Conservation (phyloP, 345 rosid species). For the Cochlearia excelsa region DNA sequence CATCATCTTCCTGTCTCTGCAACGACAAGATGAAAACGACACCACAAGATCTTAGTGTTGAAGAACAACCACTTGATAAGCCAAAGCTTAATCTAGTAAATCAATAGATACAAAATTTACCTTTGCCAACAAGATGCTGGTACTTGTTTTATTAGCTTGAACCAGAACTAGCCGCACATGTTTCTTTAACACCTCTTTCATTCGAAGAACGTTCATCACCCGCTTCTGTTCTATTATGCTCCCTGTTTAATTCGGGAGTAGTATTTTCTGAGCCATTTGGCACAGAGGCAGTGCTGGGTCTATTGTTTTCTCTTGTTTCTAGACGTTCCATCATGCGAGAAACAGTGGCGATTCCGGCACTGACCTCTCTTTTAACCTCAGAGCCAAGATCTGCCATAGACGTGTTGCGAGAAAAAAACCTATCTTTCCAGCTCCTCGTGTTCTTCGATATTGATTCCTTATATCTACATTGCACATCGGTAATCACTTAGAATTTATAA, state of each 20-base stretch:
- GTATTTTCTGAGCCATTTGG: slow-evolving; percentile 44
- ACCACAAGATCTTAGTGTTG: slow-evolving; percentile 15
- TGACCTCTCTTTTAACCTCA: slow-evolving; percentile 82
- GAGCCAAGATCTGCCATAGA: slow-evolving; percentile 68
- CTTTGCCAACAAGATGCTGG: slow-evolving; percentile 31
- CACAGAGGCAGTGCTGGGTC: slow-evolving; percentile 42
- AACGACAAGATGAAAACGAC: slow-evolving; percentile 6
- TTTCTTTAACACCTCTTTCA: slow-evolving; percentile 38
- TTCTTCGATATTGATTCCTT: slow-evolving; percentile 92
- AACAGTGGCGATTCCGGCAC: slow-evolving; percentile 80
- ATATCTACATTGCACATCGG: slow-evolving; percentile 46
- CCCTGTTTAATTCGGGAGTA: slow-evolving; percentile 43
- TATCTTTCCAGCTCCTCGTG: slow-evolving; percentile 92
- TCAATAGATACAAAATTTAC: slow-evolving; percentile 20
- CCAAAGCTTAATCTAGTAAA: slow-evolving; percentile 4
- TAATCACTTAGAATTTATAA: slow-evolving; percentile 7
- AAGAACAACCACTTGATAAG: slow-evolving; percentile 6
- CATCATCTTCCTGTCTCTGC: slow-evolving; percentile 28
- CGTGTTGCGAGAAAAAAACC: slow-evolving; percentile 73
- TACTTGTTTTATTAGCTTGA: slow-evolving; percentile 39
- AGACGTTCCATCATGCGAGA: slow-evolving; percentile 83
- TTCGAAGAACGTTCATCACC: slow-evolving; percentile 34
- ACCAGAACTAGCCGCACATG: slow-evolving; percentile 52
- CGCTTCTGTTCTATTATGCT: slow-evolving; percentile 29
- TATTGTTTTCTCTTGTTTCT: slow-evolving; percentile 53